Conservation (phyloP, 495 filamentous ascomycete species). For the Penicillium egyptiacum region DNA sequence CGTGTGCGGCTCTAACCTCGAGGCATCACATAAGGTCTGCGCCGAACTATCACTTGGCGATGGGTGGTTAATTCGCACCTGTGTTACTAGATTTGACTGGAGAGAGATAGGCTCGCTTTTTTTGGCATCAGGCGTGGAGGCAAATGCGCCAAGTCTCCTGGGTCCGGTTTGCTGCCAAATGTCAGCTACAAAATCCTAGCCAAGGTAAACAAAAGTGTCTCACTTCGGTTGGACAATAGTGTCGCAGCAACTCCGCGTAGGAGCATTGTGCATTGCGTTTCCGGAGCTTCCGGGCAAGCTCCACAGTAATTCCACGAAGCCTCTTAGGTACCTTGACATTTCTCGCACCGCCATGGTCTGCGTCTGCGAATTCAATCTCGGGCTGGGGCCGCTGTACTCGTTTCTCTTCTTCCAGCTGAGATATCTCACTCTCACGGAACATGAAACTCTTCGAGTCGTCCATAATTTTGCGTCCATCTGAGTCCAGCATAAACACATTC, state of each 20-base stretch:
- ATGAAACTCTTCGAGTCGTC: slow-evolving; percentile 80
- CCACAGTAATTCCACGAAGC: slow-evolving; percentile 59
- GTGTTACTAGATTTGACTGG: slow-evolving; percentile 33
- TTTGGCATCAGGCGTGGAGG: slow-evolving; percentile 8
- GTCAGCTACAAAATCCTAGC: slow-evolving; percentile 10
- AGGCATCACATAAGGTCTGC: not conserved
- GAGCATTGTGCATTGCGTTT: slow-evolving; percentile 70
- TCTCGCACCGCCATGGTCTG: slow-evolving; percentile 11
- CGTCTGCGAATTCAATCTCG: not conserved
- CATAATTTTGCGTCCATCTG: slow-evolving; percentile 61
- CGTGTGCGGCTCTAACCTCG: not conserved
- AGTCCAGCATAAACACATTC: slow-evolving; percentile 78
- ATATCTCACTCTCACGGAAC: slow-evolving; percentile 79
- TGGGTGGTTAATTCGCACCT: slow-evolving; percentile 20
- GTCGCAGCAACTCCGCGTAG: slow-evolving; percentile 69
- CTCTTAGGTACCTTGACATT: slow-evolving; percentile 66
- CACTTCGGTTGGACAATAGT: slow-evolving; percentile 73
- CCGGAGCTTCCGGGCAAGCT: slow-evolving; percentile 67
- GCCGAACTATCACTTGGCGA: not conserved
- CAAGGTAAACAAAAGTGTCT: slow-evolving; percentile 16
- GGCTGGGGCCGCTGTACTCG: not conserved
- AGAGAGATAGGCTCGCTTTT: slow-evolving; percentile 14
- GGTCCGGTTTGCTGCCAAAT: slow-evolving; percentile 31
- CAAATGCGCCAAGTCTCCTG: slow-evolving; percentile 26
- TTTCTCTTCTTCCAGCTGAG: slow-evolving; percentile 23